Evolutionary conservation across 164 flowering plant genomes (phyloP).

Genomic region (Dillenia suffruticosa): DNA sequence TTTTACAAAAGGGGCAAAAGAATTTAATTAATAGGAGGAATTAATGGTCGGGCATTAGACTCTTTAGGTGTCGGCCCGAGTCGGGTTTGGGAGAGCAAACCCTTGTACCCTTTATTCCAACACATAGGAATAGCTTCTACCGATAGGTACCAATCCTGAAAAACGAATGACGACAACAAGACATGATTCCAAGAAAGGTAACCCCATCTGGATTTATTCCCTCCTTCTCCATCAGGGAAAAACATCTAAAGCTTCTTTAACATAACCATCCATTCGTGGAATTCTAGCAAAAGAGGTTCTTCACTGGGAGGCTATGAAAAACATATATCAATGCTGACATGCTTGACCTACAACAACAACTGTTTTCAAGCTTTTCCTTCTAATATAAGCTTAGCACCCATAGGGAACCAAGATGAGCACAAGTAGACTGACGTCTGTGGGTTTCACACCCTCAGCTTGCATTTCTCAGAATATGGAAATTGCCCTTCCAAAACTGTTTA

Average conservation of each 20-base stretch:
- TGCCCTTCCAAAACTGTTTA: slow-evolving; percentile 21
- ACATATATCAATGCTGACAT: slow-evolving; percentile 31
- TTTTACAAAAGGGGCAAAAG: too few relatives aligned
- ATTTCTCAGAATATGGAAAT: slow-evolving; percentile 19
- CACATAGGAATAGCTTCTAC: slow-evolving; percentile 28
- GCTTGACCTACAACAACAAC: slow-evolving; percentile 35
- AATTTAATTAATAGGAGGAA: too few relatives aligned
- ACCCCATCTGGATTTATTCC: too few relatives aligned
- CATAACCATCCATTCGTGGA: slow-evolving; percentile 40
- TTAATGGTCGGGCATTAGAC: too few relatives aligned
- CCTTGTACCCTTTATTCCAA: too few relatives aligned
- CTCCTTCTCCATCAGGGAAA: slow-evolving; percentile 24
- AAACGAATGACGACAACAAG: slow-evolving; percentile 39
- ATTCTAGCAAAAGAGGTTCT: slow-evolving; percentile 36
- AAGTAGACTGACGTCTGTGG: slow-evolving; percentile 35
- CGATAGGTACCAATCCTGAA: slow-evolving; percentile 34
- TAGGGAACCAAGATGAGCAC: slow-evolving; percentile 44
- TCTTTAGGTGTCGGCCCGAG: too few relatives aligned
- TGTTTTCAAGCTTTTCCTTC: slow-evolving; percentile 18
- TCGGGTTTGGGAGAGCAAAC: too few relatives aligned
- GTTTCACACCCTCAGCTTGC: slow-evolving; percentile 29
- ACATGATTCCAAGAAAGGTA: slow-evolving; percentile 38
- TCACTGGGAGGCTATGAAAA: slow-evolving; percentile 21
- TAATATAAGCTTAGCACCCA: slow-evolving; percentile 35
- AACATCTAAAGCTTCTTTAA: slow-evolving; percentile 27